Conservation (phyloP, 495 filamentous ascomycete genomes). For the Mycothermus thermophilus region DNA sequence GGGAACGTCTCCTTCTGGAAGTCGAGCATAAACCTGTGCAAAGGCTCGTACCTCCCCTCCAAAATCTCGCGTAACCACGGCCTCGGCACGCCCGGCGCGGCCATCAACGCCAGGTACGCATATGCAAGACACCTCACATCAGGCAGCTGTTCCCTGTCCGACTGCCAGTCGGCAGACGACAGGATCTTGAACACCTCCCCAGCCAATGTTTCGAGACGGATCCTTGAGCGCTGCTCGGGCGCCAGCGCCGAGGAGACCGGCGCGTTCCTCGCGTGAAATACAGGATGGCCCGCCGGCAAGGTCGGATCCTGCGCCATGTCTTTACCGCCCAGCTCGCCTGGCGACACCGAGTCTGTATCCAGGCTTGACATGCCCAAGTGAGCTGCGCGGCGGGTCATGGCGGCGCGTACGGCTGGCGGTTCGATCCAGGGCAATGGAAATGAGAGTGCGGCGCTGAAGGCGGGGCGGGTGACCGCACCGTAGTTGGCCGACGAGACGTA, state of each 20-base stretch:
- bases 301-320: too few species aligned
- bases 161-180: conserved; percentile 38
- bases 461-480: conserved; percentile 52
- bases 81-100: conserved; percentile 55
- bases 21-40: neutral
- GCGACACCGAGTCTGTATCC: conserved; percentile 35
- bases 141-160: conserved; percentile 45
- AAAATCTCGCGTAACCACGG: conserved; percentile 53
- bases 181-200: conserved; percentile 56
- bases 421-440: conserved; percentile 76
- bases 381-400: conserved; percentile 55
- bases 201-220: conserved; percentile 56
- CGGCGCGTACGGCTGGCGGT: conserved; percentile 48
- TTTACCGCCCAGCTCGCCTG: too few species aligned
- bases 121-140: conserved; percentile 64
- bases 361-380: conserved; percentile 50
- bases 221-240: conserved; percentile 41
- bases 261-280: too few species aligned
- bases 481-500: conserved; percentile 86
- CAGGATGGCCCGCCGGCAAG: too few species aligned
- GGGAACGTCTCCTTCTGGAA: conserved; percentile 30
- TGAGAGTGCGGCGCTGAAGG: conserved; percentile 59
- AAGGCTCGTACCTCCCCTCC: conserved; percentile 13
- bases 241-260: conserved; percentile 19
- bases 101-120: conserved; percentile 63